phyloP scores from a whole-genome alignment of 140 eudicot genomes.

The Cichorium intybus region DNA sequence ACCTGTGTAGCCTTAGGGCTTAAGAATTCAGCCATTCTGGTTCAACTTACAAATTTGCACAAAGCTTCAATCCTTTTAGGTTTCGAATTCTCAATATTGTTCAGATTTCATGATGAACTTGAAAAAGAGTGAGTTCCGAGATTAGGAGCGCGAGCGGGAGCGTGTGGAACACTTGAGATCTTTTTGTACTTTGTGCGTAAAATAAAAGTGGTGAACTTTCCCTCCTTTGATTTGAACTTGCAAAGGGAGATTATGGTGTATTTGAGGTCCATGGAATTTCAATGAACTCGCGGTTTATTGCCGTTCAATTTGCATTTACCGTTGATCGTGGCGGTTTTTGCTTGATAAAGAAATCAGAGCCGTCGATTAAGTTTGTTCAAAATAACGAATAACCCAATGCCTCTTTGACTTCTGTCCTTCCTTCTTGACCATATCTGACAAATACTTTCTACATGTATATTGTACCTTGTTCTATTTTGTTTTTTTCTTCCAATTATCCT shows the following conservation, averaged over 20 bases:
- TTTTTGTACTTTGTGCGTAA: neutral
- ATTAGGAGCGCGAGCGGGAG: neutral
- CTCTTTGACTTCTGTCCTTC: neutral
- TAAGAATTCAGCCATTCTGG: conserved; percentile 56
- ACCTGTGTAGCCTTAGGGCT: conserved; percentile 46
- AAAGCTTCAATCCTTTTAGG: neutral
- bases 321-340: neutral
- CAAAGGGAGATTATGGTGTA: neutral
- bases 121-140: neutral
- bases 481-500: no score
- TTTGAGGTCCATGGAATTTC: conserved; percentile 9
- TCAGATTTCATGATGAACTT: conserved; percentile 1
- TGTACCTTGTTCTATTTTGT: no score
- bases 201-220: conserved; percentile 6
- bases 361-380: neutral
- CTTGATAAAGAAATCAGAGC: neutral
- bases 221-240: conserved; percentile 16
- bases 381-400: no score
- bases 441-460: no score
- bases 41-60: conserved; percentile 1
- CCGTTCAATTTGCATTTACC: neutral
- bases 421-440: no score
- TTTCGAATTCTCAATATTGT: neutral
- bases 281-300: neutral
- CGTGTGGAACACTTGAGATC: neutral